Evolutionary conservation across 768 basidiomycete species (phyloP).

Genomic region (Boletus sp.): DNA sequence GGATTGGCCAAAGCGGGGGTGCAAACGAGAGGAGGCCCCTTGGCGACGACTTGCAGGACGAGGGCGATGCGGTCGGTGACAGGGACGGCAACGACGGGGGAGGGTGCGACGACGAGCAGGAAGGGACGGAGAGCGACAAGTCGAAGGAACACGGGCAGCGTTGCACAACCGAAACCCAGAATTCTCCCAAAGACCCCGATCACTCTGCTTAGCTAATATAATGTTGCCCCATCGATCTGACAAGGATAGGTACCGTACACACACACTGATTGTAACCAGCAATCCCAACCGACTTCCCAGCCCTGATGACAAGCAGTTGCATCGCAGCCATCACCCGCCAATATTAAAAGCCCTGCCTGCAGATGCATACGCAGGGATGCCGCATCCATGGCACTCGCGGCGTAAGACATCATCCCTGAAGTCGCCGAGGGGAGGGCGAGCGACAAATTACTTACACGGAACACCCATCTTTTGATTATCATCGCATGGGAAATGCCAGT

Average conservation of each 20-base stretch:
- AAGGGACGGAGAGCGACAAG: constrained; percentile 32
- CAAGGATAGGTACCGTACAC: not conserved
- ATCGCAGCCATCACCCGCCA: too few species aligned
- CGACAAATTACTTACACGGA: not conserved
- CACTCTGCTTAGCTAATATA: constrained; percentile 24
- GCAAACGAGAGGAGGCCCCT: constrained; percentile 18
- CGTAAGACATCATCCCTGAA: not conserved
- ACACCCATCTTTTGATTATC: not conserved
- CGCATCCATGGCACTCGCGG: not conserved
- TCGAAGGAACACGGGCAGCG: constrained; percentile 28
- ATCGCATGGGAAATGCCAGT: not conserved
- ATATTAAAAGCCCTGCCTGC: not conserved
- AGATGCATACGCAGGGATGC: not conserved
- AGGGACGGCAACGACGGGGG: constrained; percentile 20
- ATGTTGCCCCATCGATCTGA: not conserved
- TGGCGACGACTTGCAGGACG: constrained; percentile 22
- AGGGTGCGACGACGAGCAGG: constrained; percentile 27
- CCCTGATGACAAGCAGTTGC: too few species aligned
- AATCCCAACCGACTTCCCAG: not conserved
- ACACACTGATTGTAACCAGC: not conserved
- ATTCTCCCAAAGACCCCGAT: constrained; percentile 35
- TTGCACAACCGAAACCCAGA: constrained; percentile 34
- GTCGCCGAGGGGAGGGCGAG: not conserved
- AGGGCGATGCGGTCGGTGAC: constrained; percentile 21
- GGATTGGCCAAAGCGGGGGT: constrained; percentile 28